Base-by-base conservation (phyloP, 768 basidiomycete species). In the Leucogyrophana mollusca region DNA sequence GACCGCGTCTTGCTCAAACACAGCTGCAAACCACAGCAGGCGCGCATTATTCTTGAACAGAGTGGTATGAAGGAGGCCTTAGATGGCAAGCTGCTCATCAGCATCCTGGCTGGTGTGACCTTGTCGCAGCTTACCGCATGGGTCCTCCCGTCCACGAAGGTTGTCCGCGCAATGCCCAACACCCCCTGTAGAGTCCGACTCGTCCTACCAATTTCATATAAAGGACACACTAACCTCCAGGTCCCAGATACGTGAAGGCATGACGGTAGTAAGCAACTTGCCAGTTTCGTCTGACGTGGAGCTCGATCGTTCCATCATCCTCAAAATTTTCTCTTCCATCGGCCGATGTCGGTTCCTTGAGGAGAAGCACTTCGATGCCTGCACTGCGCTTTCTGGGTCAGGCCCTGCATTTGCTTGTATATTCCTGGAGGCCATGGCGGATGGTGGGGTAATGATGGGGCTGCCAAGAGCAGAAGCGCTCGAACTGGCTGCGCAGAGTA, bases 401-500 rank as follows among this genome's bases (percentile, higher is more conserved):
- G 96, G 96, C 0, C 96, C 96, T 32, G 96, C 96, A 0, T 98
- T 99, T 66, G 94, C 92, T 1, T 94, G 92, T 55, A 84, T 98
- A 40, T 92, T 98, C 58, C 76, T 99, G 52, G 96, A 99, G 66
- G 95, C 96, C 0, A 96, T 99, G 94, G 87, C 93, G 1, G 96
- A 98, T 64, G 96, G 96, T 21, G 96, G 94, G 35, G 96, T 98
- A 37, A 98, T 99, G 95, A 98, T 98, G 96, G 96, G 96, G 23
- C 70, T 99, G 42, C 96, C 96, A 3, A 76, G 96, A 51, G 80
- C 83, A 2, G 96, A 97, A 66, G 94, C 96, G 4, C 69, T 98
- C 34, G 96, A 99, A 63, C 71, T 99, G 42, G 95, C 96, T 40
- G 83, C 95, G 36, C 96, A 99, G 69, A 93, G 95, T 96, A 61